Evolutionary conservation across 2,329 filamentous ascomycete species (phyloP), one percentile per base, ranked within the genome.

Genomic region (Neofusicoccum kwambonambiense): DNA sequence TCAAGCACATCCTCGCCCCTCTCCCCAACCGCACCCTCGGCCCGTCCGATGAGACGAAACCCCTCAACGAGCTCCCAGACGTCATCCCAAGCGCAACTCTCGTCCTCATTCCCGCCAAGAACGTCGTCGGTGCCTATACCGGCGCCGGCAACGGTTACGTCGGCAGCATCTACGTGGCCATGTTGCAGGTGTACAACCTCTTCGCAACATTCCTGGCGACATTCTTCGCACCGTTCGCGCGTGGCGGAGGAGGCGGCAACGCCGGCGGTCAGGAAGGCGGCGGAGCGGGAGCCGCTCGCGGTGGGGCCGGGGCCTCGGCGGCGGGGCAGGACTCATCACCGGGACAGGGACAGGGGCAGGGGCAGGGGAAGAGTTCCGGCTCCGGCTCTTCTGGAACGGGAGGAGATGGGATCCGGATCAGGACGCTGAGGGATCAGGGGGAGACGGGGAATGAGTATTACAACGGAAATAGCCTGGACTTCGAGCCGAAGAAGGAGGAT

Each of bases 391-490:
- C 27, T 7, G 27, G 15, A 27, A 52, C 13, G 66, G 65, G 31
- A 58, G 54, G 45, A 64, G 17, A 31, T 66, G 67, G 45, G 57
- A 67, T 81, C 12, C 75, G 79, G 60, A 78, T 83, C 15, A 74
- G 80, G 64, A 81, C 80, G 42, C 67, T 84, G 50, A 78, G 79
- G 19, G 81, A 83, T 74, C 79, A 81, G 71, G 68, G 78, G 45
- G 73, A 69, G 15, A 74, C 73, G 62, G 64, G 64, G 68, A 73
- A 83, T 44, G 89, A 96, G 72, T 85, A 96, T 52, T 97, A 97
- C 74, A 97, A 97, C 72, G 93, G 93, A 1, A 97, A 97, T 73
- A 91, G 90, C 87, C 75, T 89, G 64, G 90, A 90, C 69, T 91
- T 90, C 68, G 85, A 90, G 73, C 86, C 89, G 81, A 73, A 76